Percentiles rank a stretch among this genome's conserved stretches.
Evolutionary conservation across 73 alveolate genomes (phyloP).

Genomic region (Paramecium bursaria): DNA sequence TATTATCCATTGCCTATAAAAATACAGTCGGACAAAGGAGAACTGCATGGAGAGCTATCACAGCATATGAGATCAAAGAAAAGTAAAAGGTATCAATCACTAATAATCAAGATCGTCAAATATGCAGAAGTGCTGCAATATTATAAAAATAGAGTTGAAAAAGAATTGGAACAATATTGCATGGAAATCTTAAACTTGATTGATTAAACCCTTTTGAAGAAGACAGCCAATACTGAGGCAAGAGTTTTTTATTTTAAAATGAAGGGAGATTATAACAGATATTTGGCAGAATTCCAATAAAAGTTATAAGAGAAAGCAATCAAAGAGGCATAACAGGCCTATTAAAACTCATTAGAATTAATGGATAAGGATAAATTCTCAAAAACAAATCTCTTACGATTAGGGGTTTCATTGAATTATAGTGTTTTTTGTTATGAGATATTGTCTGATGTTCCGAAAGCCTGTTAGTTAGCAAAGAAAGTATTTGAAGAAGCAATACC

Average conservation of each 20-base stretch:
- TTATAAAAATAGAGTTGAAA: conserved; percentile 76
- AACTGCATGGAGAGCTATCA: conserved; percentile 84
- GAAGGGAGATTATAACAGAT: conserved; percentile 86
- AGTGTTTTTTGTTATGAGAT: conserved; percentile 94
- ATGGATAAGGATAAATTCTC: conserved; percentile 55
- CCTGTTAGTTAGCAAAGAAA: conserved; percentile 88
- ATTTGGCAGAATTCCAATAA: conserved; percentile 72
- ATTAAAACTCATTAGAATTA: conserved; percentile 66
- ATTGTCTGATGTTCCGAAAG: conserved; percentile 85
- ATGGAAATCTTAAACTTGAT: conserved; percentile 68
- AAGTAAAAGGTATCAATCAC: conserved; percentile 69
- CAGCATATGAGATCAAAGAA: conserved; percentile 81
- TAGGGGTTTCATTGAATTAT: conserved; percentile 92
- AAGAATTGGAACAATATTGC: conserved; percentile 78
- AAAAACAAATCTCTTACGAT: conserved; percentile 71
- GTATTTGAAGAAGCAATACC: conserved; percentile 74
- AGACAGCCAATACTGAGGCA: conserved; percentile 67
- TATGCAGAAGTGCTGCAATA: conserved; percentile 71
- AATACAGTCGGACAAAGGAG: conserved; percentile 79
- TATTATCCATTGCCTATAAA: conserved; percentile 79
- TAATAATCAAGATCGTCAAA: conserved; percentile 25
- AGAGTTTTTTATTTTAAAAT: conserved; percentile 81
- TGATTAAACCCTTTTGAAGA: conserved; percentile 60
- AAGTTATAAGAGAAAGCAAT: conserved; percentile 64
- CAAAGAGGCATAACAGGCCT: conserved; percentile 73